These are phyloP conservation scores for Ettlia oleoabundans DNA, from an alignment of 139 green algal species.

Conservation along the genomic window DNA sequence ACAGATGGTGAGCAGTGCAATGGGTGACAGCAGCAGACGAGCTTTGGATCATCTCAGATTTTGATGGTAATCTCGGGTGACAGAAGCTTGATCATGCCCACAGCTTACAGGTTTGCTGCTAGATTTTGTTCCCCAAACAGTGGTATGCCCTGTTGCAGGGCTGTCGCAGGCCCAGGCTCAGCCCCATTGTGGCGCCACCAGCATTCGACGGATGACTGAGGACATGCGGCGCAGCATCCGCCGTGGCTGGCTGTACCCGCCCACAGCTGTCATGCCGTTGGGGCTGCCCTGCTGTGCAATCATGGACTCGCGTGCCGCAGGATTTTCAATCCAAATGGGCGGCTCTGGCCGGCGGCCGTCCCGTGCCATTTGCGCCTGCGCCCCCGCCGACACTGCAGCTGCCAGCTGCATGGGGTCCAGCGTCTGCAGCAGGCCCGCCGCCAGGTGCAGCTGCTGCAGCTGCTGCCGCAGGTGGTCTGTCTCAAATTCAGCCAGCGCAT, in stretches of 20 bases:
- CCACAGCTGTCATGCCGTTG: not conserved
- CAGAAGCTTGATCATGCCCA: too few species aligned
- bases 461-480: not conserved
- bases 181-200: not conserved
- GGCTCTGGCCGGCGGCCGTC: not conserved
- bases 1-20: too few species aligned
- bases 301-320: not conserved
- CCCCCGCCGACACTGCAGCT: not conserved
- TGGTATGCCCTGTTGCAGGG: too few species aligned
- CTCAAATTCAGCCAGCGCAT: not conserved
- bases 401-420: not conserved
- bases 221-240: not conserved
- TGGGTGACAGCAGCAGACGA: too few species aligned
- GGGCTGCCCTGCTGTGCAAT: not conserved
- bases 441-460: constrained; percentile 5
- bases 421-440: not conserved
- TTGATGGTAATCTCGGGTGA: too few species aligned
- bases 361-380: not conserved
- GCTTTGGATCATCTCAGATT: too few species aligned
- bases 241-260: not conserved
- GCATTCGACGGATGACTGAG: constrained; percentile 10
- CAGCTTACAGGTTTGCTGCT: too few species aligned
- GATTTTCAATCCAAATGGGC: not conserved
- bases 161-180: too few species aligned
- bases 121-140: too few species aligned